phyloP scores from a whole-genome alignment of 225 moss, liverwort and hornwort species.

The Sphagnum contortum region DNA sequence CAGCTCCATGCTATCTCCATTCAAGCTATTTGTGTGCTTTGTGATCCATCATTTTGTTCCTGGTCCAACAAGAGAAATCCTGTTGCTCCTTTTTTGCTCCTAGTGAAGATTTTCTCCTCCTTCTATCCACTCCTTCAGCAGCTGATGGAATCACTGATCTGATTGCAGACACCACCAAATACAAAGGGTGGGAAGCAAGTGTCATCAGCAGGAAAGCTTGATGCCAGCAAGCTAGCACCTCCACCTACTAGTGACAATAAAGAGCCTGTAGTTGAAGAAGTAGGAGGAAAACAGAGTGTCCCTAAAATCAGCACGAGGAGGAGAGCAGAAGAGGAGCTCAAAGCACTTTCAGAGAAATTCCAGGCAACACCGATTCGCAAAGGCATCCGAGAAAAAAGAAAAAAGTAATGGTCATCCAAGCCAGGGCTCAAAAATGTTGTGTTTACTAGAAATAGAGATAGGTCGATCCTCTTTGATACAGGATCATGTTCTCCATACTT shows the following conservation, averaged over 20 bases:
- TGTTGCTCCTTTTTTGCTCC: too few species aligned
- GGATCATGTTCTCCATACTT: not conserved
- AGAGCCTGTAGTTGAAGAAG: conserved; percentile 14
- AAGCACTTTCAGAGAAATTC: conserved; percentile 61
- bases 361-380: conserved; percentile 41
- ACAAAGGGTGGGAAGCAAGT: conserved; percentile 2
- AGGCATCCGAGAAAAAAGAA: conserved; percentile 44
- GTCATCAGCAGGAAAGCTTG: not conserved
- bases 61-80: too few species aligned
- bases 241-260: conserved; percentile 9
- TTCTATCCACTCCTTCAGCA: too few species aligned
- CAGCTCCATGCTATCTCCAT: too few species aligned
- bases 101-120: too few species aligned
- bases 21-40: too few species aligned
- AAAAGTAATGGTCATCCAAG: conserved; percentile 25
- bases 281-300: conserved; percentile 12
- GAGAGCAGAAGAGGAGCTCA: conserved; percentile 53
- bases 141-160: too few species aligned
- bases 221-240: conserved; percentile 1
- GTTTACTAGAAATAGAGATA: not conserved
- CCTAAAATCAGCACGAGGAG: conserved; percentile 41
- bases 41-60: too few species aligned
- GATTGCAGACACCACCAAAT: conserved; percentile 1
- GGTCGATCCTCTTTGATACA: not conserved
- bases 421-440: not conserved